Base-by-base conservation (phyloP, 106 monocot genomes). In the Dioscorea zingiberensis region DNA sequence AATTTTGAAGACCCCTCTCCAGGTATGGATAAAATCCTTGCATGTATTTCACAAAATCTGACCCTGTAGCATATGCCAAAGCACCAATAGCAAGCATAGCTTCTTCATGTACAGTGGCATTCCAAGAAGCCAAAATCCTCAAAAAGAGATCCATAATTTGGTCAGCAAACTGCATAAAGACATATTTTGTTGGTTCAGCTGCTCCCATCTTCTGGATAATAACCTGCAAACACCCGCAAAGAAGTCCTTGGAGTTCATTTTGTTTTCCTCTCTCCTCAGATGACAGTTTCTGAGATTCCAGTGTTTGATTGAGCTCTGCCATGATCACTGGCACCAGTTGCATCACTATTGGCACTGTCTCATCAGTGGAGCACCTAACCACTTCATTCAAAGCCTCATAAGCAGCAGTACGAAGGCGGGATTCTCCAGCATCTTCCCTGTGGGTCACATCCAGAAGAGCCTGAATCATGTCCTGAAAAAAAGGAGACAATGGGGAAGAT, bases 1-100 rank as follows among this genome's bases (percentile, higher is more conserved):
- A 79, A 49, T 79, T 74, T 55, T 70, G 79, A 21, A 79, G 79
- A 49, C 74, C 79, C 74, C 69, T 79, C n/a, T 79, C 79, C 45
- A 79, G 60, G 15, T 79, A 79, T 25, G 79, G 74, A 54, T 74
- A 74, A 54, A 79, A 69, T 27, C 69, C 79, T 21, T 63, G 63
- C 79, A 79, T 63, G 64, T 79, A 79, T 23, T 79, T 79, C 27
- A 27, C 19, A 59, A 74, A 79, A 30, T 58, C 54, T 10, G 69
- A 13, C 16, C 79, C 79, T 7, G 48, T 69, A 17, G 69, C 69
- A 69, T 79, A 79, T 30, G 79, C 74, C 23, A 79, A 53, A 23
- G 79, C 73, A 13, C 79, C 79, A 22, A 79, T 74, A 54, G 74
- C 69, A 64, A 79, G 78, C 73, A 79, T 79, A 24, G 73, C 73